phyloP scores from a whole-genome alignment of 2,329 filamentous ascomycete genomes.

The Fusarium albidum region DNA sequence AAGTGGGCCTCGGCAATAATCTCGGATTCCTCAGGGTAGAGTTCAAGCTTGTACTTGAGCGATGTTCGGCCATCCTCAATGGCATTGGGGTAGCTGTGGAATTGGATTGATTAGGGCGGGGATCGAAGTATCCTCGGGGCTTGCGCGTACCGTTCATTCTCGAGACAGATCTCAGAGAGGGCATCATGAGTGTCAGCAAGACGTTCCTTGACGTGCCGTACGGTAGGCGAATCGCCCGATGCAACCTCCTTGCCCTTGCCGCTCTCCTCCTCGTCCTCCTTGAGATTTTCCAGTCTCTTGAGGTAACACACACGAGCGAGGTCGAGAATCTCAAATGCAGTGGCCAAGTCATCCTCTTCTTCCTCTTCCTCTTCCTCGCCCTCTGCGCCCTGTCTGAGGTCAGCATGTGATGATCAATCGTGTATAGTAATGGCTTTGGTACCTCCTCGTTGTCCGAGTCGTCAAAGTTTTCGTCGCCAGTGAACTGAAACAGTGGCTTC shows the following conservation, averaged over 20 bases:
- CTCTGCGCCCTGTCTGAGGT: conserved; percentile 42
- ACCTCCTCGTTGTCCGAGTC: conserved; percentile 79
- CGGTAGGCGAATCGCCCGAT: conserved; percentile 49
- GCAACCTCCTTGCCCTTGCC: conserved; percentile 54
- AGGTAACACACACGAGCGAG: conserved; percentile 73
- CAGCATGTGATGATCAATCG: conserved; percentile 3
- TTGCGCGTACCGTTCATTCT: conserved; percentile 78
- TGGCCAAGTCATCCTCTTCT: conserved; percentile 76
- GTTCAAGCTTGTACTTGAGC: conserved; percentile 78
- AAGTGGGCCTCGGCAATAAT: conserved; percentile 94
- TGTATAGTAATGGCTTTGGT: neutral
- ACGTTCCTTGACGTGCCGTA: conserved; percentile 78
- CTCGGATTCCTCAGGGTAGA: conserved; percentile 83
- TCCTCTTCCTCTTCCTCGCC: conserved; percentile 61
- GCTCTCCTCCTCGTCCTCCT: conserved; percentile 46
- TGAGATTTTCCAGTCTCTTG: conserved; percentile 58
- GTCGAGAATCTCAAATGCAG: conserved; percentile 86
- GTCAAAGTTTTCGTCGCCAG: conserved; percentile 92
- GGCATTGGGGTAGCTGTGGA: conserved; percentile 77
- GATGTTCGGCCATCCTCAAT: conserved; percentile 83
- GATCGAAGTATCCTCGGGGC: neutral
- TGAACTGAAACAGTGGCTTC: conserved; percentile 90
- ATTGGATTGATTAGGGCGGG: conserved; percentile 11
- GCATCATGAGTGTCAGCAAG: conserved; percentile 94
- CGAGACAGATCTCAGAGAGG: conserved; percentile 94